Base-by-base conservation (phyloP, 164 flowering plant species). In the Brasenia schreberi region DNA sequence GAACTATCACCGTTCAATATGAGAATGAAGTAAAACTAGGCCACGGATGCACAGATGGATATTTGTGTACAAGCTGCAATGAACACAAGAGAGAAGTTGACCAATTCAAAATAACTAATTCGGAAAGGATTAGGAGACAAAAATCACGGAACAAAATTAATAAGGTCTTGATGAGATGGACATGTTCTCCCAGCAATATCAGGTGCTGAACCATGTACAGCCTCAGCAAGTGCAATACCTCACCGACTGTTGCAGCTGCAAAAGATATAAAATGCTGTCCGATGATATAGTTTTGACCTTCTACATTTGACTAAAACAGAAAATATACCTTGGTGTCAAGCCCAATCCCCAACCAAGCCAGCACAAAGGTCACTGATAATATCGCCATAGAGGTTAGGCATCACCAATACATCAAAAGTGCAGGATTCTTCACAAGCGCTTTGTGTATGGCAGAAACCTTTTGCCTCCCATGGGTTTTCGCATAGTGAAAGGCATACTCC, bases 141-240 rank as follows among this genome's bases (percentile, higher is more conserved):
- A 33, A 33, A 33, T 33, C 39, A 33, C 39, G 3, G 39, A 33
- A 33, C 39, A 33, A 33, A 33, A 33, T 33, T 33, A 33, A 1
- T 1, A 4, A 33, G 39, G 39, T 33, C 2, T 33, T 33, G 39
- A 33, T 33, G 39, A 33, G 39, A 33, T 3, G 4, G 39, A 33
- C 39, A 33, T 33, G 39, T 33, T 33, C 39, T 33, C 70, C 98
- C 98, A 65, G 97, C 98, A 69, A 94, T 94, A 80, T 94, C 98
- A 77, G 98, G 98, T 14, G 98, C 98, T 44, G 98, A 94, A 66
- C 99, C 99, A 83, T 94, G 99, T 19, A 94, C 99, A 73, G 97
- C 99, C 78, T 94, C 99, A 72, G 99, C 99, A 68, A 94, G 88
- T 52, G 93, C 92, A 77, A 94, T 87, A 65, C 99, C 99, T 66